Evolutionary conservation across 2,329 filamentous ascomycete species (phyloP).

Genomic region (Nothophaeocryptopus gaeumannii): DNA sequence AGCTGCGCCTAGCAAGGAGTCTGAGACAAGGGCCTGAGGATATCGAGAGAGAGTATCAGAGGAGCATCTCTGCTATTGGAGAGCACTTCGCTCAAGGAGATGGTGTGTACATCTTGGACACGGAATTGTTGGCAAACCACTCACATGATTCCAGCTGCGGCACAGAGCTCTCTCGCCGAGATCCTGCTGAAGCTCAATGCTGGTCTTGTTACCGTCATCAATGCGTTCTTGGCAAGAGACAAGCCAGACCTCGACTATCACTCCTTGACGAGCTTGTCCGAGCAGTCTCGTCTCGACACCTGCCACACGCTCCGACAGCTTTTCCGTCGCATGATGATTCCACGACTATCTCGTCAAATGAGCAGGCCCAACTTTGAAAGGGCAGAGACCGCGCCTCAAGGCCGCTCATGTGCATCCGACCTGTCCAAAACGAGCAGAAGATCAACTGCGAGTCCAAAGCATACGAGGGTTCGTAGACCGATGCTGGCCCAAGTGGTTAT

Average conservation of each 20-base stretch:
- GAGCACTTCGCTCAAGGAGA: constrained; percentile 45
- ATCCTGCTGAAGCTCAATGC: constrained; percentile 48
- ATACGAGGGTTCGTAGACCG: constrained; percentile 20
- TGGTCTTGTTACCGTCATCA: constrained; percentile 47
- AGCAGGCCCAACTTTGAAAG: neutral
- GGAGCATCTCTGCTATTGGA: constrained; percentile 38
- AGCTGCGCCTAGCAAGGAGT: constrained; percentile 40
- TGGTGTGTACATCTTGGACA: constrained; percentile 33
- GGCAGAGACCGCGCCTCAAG: neutral
- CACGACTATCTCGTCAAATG: neutral
- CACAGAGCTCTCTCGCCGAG: constrained; percentile 46
- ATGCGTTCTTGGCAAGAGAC: constrained; percentile 42
- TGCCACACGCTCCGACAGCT: constrained; percentile 42
- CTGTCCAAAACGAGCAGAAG: neutral
- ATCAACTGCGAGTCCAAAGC: constrained; percentile 9
- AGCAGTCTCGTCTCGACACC: constrained; percentile 45
- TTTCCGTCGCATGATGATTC: constrained; percentile 26
- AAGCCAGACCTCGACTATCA: constrained; percentile 43
- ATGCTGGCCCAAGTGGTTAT: constrained; percentile 32
- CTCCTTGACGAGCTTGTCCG: constrained; percentile 45
- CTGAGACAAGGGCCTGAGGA: constrained; percentile 43
- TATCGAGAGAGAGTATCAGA: constrained; percentile 43
- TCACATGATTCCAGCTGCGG: constrained; percentile 37
- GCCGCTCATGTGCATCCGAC: neutral
- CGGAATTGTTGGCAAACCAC: neutral